phyloP scores from a whole-genome alignment of 768 basidiomycete genomes.

The Polyporus arcularius region DNA sequence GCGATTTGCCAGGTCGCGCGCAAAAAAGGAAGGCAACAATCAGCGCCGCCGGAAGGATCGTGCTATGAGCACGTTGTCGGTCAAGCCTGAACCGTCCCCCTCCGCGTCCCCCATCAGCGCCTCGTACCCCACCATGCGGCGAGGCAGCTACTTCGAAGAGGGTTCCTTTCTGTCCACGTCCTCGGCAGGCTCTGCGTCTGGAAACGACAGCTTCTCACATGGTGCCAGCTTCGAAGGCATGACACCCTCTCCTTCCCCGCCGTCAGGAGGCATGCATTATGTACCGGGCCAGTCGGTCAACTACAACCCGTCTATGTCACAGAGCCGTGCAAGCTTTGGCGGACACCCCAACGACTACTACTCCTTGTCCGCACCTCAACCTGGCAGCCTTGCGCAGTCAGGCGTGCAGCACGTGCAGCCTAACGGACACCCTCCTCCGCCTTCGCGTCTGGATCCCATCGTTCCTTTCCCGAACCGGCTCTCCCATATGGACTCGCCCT shows the following conservation, averaged over 20 bases:
- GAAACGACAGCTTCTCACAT: conserved; percentile 49
- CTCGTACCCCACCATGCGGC: conserved; percentile 48
- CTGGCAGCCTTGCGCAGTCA: conserved; percentile 16
- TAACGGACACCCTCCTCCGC: conserved; percentile 10
- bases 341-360: conserved; percentile 20
- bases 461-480: conserved; percentile 20
- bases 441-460: conserved; percentile 27
- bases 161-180: conserved; percentile 46
- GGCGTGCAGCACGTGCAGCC: conserved; percentile 14
- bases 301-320: conserved; percentile 26
- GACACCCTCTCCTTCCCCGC: conserved; percentile 69
- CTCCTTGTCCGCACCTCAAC: conserved; percentile 22
- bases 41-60: conserved; percentile 71
- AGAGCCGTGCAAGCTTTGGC: conserved; percentile 15
- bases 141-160: conserved; percentile 48
- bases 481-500: conserved; percentile 31
- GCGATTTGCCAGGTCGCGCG: conserved; percentile 83
- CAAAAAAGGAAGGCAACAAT: conserved; percentile 79
- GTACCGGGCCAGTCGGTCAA: conserved; percentile 38
- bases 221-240: conserved; percentile 44
- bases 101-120: conserved; percentile 40
- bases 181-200: conserved; percentile 56
- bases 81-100: conserved; percentile 29
- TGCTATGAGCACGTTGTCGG: conserved; percentile 29
- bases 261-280: conserved; percentile 53